A percentile compares a stretch with the other conserved stretches of the same genome.
Evolutionary conservation across 352 stramenopile genomes (phyloP).

Genomic region (Albugo laibachii): DNA sequence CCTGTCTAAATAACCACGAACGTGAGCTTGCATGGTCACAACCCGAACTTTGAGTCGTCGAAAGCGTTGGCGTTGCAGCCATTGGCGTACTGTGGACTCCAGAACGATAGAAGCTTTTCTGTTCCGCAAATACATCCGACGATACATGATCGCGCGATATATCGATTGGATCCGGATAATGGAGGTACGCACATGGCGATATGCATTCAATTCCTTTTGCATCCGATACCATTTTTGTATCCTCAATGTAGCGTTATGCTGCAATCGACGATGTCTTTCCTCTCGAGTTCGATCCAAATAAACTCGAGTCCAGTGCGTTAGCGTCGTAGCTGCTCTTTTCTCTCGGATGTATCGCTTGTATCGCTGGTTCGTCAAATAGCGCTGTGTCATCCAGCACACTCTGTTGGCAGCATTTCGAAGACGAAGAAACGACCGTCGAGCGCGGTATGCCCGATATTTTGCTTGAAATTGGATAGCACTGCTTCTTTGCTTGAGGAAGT

Average conservation of each 20-base stretch:
- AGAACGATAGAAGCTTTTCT: slow-evolving; percentile 39
- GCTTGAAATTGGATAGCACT: slow-evolving; percentile 6
- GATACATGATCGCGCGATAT: slow-evolving; percentile 18
- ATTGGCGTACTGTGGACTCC: slow-evolving; percentile 42
- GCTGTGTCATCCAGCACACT: slow-evolving; percentile 6
- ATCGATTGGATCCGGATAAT: slow-evolving; percentile 24
- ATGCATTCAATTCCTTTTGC: slow-evolving; percentile 14
- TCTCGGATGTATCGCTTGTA: slow-evolving; percentile 17
- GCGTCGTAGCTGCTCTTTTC: slow-evolving; percentile 14
- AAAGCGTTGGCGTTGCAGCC: slow-evolving; percentile 42
- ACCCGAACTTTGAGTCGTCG: slow-evolving; percentile 34
- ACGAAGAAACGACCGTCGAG: background rate
- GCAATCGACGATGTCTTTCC: slow-evolving; percentile 32
- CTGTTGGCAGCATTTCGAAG: background rate
- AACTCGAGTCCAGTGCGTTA: slow-evolving; percentile 25
- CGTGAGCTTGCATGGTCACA: slow-evolving; percentile 24
- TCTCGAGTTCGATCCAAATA: slow-evolving; percentile 40
- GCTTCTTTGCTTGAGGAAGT: slow-evolving; percentile 2
- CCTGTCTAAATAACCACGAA: slow-evolving; percentile 41
- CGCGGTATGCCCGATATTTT: background rate
- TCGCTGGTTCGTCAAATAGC: slow-evolving; percentile 23
- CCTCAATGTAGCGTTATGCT: slow-evolving; percentile 13
- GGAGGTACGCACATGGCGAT: slow-evolving; percentile 10
- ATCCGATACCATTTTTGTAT: slow-evolving; percentile 48
- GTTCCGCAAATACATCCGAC: slow-evolving; percentile 21